Evolutionary conservation across 495 filamentous ascomycete species (phyloP).

Genomic region (Diplogelasinospora grovesii): DNA sequence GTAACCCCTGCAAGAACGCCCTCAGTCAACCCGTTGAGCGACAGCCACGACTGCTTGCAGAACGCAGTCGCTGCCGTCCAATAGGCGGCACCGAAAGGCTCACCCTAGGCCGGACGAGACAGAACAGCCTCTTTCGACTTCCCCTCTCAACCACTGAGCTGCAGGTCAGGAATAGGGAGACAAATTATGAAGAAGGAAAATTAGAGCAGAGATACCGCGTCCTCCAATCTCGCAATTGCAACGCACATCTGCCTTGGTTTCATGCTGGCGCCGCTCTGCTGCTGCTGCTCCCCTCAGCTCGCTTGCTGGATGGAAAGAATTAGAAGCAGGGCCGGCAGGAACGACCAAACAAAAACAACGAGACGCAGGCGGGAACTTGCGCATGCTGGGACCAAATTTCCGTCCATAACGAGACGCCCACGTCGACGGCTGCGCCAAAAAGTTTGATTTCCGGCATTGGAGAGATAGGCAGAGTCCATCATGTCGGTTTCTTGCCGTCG

Average conservation of each 20-base stretch:
- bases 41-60: conserved; percentile 36
- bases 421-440: too few relatives aligned
- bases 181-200: conserved; percentile 14
- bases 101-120: conserved; percentile 1
- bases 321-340: conserved; percentile 3
- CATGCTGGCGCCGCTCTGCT: too few relatives aligned
- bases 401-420: conserved; percentile 18
- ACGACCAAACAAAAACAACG: background rate
- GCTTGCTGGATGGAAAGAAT: background rate
- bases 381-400: background rate
- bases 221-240: conserved; percentile 22
- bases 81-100: conserved; percentile 10
- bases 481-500: conserved; percentile 18
- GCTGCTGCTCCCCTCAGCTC: too few relatives aligned
- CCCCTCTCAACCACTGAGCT: conserved; percentile 14
- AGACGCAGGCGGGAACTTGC: too few relatives aligned
- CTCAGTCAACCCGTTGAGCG: conserved; percentile 24
- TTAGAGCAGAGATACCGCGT: conserved; percentile 12
- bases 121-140: conserved; percentile 3
- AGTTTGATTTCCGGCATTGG: too few relatives aligned
- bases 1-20: conserved; percentile 8
- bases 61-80: conserved; percentile 24
- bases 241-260: conserved; percentile 1
- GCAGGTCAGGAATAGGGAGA: conserved; percentile 1
- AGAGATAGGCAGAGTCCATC: conserved; percentile 2